These are phyloP conservation scores for Boletus speciosus DNA, from an alignment of 768 basidiomycete species.

Conservation along the genomic window DNA sequence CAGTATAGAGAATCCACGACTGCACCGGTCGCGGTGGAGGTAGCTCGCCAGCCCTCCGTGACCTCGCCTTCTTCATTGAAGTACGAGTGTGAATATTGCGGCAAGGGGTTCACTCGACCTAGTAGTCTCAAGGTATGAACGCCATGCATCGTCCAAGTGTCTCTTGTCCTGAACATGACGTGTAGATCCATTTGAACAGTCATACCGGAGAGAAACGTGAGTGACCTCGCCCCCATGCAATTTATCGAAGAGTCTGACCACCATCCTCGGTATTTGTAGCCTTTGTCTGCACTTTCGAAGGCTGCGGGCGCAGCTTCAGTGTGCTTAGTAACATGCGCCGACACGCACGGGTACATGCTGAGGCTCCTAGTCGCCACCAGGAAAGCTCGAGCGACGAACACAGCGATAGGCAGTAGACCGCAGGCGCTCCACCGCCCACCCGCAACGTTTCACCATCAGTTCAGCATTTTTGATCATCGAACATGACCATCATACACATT, in stretches of 20 bases:
- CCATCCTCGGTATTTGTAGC: slow-evolving; percentile 39
- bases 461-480: slow-evolving; percentile 4
- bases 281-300: slow-evolving; percentile 68
- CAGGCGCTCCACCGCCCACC: slow-evolving; percentile 10
- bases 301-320: slow-evolving; percentile 79
- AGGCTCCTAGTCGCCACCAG: slow-evolving; percentile 29
- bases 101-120: slow-evolving; percentile 77
- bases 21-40: slow-evolving; percentile 10
- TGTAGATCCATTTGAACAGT: slow-evolving; percentile 77
- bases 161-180: slow-evolving; percentile 7
- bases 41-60: slow-evolving; percentile 15
- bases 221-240: slow-evolving; percentile 22
- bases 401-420: slow-evolving; percentile 34
- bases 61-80: slow-evolving; percentile 40
- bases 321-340: slow-evolving; percentile 88
- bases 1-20: slow-evolving; percentile 17
- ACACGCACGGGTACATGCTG: slow-evolving; percentile 70
- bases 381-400: slow-evolving; percentile 47
- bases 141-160: neutral
- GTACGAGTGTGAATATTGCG: slow-evolving; percentile 77
- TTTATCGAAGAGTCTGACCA: slow-evolving; percentile 13
- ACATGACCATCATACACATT: neutral
- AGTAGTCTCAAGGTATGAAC: slow-evolving; percentile 71
- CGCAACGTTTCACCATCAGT: slow-evolving; percentile 7
- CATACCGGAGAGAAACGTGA: slow-evolving; percentile 84